Evolutionary conservation across 768 basidiomycete genomes (phyloP).

Genomic region (Leccinum boreale): DNA sequence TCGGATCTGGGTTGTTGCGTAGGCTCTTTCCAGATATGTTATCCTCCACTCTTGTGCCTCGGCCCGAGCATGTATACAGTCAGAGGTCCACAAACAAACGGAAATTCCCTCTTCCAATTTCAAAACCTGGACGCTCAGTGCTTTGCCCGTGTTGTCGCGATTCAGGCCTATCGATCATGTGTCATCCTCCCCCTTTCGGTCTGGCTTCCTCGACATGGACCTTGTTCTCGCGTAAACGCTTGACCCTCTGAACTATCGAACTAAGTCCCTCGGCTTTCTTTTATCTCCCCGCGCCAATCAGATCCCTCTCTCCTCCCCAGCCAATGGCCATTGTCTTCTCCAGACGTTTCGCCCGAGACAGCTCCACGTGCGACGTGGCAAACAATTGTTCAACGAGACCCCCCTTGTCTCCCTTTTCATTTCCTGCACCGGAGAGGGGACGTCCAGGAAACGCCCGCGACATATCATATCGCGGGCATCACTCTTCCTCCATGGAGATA

Average conservation of each 20-base stretch:
- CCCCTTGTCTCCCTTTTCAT: background rate
- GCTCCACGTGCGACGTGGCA: constrained; percentile 9
- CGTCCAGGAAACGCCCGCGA: background rate
- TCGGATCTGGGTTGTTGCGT: constrained; percentile 30
- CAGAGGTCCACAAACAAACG: constrained; percentile 15
- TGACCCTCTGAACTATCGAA: constrained; percentile 4
- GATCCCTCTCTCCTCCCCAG: background rate
- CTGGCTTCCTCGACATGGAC: constrained; percentile 24
- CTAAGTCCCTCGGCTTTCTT: constrained; percentile 2
- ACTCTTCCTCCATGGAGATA: constrained; percentile 8
- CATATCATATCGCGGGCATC: constrained; percentile 1
- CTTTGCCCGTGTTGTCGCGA: constrained; percentile 4
- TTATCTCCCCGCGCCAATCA: background rate
- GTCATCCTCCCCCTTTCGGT: background rate
- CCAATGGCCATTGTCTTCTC: constrained; percentile 2
- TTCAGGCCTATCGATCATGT: constrained; percentile 7
- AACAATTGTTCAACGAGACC: background rate
- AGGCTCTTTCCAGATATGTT: constrained; percentile 27
- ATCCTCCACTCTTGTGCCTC: constrained; percentile 25
- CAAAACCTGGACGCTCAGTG: constrained; percentile 13
- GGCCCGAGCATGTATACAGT: background rate
- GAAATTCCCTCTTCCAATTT: constrained; percentile 21
- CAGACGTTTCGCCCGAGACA: constrained; percentile 11
- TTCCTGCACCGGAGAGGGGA: background rate
- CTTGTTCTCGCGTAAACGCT: constrained; percentile 16